Evolutionary conservation across 306 rosid genomes (phyloP), one percentile per base, ranked within the genome.

Genomic region (Fragaria nilgerrensis): DNA sequence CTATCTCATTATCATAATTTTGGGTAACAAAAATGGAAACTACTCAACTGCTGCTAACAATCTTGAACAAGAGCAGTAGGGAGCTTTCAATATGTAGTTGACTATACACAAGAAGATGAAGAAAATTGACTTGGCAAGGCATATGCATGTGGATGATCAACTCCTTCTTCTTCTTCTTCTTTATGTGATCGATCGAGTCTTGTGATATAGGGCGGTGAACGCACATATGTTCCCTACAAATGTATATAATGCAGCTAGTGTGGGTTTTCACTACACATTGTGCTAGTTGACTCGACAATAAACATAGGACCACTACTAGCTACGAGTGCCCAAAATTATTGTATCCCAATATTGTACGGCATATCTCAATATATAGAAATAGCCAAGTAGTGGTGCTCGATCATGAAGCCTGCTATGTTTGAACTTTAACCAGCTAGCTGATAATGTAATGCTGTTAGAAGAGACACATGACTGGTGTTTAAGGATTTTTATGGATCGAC

Each of bases 211-310:
- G 10, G 45, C 70, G 70, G 70, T 65, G 59, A 1, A 1, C 29
- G 44, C 34, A 27, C 79, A 55, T 27, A 48, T 48, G 15, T 15
- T 48, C 75, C 29, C 4, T 55, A 41, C 27, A 53, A 19, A 73
- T 27, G 72, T 20, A 65, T 37, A 59, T 27, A 59, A 59, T 59
- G 37, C 4, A 22, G 36, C 15, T 52, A 10, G 15, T 25, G 7
- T 25, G 8, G 66, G 74, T 62, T 50, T 32, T 50, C n/a, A 61
- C 67, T 15, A 7, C 1, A 29, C n/a, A 15, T 29, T 62, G 39
- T 63, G 47, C 59, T 32, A n/a, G 47, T 80, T 75, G 76, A 70
- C 59, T 80, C 20, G 20, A 80, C 37, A 14, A 69, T 17, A n/a
- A 45, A 59, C 23, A 15, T 36, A 34, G 64, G 72, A 70, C 72